phyloP scores from a whole-genome alignment of 306 rosid genomes.

The Quercus mongolica region DNA sequence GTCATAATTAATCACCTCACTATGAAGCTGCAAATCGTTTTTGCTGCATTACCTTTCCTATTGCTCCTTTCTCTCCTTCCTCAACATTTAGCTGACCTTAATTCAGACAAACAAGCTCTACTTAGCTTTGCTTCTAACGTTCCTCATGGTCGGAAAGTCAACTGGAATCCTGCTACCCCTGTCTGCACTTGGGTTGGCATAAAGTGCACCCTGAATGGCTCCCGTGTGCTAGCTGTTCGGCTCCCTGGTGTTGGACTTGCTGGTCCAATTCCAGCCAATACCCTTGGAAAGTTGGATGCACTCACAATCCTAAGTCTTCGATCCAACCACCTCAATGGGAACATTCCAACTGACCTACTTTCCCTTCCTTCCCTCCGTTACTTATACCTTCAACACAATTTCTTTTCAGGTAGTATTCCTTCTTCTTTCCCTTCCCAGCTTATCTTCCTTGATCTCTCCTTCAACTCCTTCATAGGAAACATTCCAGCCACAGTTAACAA shows the following conservation, averaged over 20 bases:
- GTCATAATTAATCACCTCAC: conserved; percentile 12
- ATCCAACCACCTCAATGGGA: conserved; percentile 62
- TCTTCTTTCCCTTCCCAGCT: conserved; percentile 46
- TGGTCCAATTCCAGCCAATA: conserved; percentile 64
- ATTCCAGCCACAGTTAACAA: conserved; percentile 52
- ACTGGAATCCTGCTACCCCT: conserved; percentile 58
- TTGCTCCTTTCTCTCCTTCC: conserved; percentile 28
- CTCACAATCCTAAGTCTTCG: conserved; percentile 72
- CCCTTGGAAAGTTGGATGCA: conserved; percentile 61
- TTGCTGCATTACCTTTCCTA: conserved; percentile 27
- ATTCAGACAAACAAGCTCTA: conserved; percentile 78
- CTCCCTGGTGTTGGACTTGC: conserved; percentile 67
- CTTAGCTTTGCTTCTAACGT: conserved; percentile 60
- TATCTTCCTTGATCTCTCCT: conserved; percentile 66
- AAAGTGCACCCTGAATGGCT: conserved; percentile 43
- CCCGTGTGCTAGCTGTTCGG: conserved; percentile 52
- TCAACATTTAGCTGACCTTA: conserved; percentile 44
- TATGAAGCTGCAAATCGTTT: conserved; percentile 46
- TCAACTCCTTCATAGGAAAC: conserved; percentile 62
- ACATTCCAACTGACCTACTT: conserved; percentile 60
- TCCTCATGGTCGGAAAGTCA: conserved; percentile 68
- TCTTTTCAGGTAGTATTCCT: conserved; percentile 62
- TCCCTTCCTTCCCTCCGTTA: conserved; percentile 62
- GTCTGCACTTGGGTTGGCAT: conserved; percentile 85
- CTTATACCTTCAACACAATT: conserved; percentile 62